These are phyloP conservation scores for Aspergillus sclerotioniger DNA, from an alignment of 495 filamentous ascomycete genomes.

Conservation along the genomic window DNA sequence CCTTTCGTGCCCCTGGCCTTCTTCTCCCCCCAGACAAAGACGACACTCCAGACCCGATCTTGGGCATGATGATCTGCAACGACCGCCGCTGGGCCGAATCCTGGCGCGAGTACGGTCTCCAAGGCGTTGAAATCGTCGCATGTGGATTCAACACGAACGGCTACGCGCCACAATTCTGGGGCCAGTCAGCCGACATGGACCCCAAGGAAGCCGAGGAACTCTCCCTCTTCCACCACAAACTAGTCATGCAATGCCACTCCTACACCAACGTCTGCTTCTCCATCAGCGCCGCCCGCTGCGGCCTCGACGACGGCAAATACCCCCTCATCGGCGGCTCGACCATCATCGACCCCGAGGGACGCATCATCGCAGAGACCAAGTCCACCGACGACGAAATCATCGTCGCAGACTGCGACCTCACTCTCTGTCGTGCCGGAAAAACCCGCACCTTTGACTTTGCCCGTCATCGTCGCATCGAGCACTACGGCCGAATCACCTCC, in stretches of 20 bases:
- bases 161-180: conserved; percentile 43
- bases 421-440: conserved; percentile 42
- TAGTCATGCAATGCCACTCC: conserved; percentile 43
- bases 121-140: conserved; percentile 47
- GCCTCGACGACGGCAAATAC: conserved; percentile 44
- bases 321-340: conserved; percentile 49
- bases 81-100: conserved; percentile 49
- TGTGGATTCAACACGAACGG: conserved; percentile 50
- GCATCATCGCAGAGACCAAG: conserved; percentile 44
- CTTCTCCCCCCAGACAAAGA: conserved; percentile 19
- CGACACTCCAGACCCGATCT: conserved; percentile 42
- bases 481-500: conserved; percentile 37
- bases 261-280: conserved; percentile 51
- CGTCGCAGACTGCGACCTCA: conserved; percentile 45
- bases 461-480: conserved; percentile 45
- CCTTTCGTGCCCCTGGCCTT: conserved; percentile 46
- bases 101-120: conserved; percentile 45
- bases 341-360: conserved; percentile 48
- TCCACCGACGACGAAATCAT: conserved; percentile 46
- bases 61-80: conserved; percentile 54
- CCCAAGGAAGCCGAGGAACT: conserved; percentile 37
- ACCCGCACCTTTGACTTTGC: conserved; percentile 47
- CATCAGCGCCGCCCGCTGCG: conserved; percentile 41
- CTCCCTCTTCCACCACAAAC: conserved; percentile 44
- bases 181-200: conserved; percentile 37